A percentile compares a stretch with the other conserved stretches of the same genome.
phyloP scores from a whole-genome alignment of 345 rosid genomes.

The Salix suchowensis region DNA sequence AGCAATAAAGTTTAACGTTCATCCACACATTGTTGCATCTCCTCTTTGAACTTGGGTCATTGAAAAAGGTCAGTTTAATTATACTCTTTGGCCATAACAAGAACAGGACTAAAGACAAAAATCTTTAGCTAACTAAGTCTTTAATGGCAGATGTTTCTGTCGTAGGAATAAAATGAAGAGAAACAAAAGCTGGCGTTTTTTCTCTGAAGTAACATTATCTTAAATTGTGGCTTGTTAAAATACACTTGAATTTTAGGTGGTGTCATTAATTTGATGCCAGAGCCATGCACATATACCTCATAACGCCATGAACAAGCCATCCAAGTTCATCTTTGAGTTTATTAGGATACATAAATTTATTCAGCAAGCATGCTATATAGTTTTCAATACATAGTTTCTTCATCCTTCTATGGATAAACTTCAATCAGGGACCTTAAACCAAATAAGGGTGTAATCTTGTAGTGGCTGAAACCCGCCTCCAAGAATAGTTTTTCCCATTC shows the following conservation, averaged over 20 bases:
- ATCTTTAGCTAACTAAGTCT: neutral
- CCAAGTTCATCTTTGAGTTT: neutral
- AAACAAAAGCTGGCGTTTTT: neutral
- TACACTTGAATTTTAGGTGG: too few species aligned
- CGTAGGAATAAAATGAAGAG: neutral
- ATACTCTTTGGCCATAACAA: neutral
- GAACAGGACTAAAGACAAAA: neutral
- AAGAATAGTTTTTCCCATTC: constrained; percentile 42
- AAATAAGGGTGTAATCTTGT: constrained; percentile 31
- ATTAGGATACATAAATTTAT: neutral
- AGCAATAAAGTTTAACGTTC: neutral
- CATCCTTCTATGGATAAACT: constrained; percentile 32
- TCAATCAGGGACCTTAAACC: constrained; percentile 52
- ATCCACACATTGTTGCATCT: neutral
- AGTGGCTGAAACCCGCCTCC: constrained; percentile 33
- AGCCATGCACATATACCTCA: neutral
- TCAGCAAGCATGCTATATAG: neutral
- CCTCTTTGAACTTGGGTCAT: neutral
- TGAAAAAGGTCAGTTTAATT: neutral
- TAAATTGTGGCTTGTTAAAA: neutral
- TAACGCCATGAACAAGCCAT: neutral
- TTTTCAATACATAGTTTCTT: neutral
- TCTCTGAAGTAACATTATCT: neutral
- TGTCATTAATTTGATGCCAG: neutral
- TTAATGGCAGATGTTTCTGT: neutral